These are phyloP conservation scores for Inga leiocalycina DNA, from an alignment of 306 rosid species.

Conservation along the genomic window DNA sequence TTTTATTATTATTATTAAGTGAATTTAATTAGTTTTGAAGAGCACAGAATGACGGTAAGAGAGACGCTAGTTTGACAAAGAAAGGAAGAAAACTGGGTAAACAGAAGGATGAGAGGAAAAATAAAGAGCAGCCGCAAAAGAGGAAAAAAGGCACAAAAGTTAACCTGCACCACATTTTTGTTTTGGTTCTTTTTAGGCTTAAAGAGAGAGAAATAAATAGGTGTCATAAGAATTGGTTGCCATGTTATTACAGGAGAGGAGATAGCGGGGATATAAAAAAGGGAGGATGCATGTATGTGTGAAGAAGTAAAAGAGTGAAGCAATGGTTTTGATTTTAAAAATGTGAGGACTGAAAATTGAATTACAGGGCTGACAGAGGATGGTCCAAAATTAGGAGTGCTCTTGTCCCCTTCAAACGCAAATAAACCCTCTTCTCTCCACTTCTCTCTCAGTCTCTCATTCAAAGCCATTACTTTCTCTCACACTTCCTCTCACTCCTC, in stretches of 20 bases:
- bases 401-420: slow-evolving; percentile 70
- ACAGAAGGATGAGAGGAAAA: not conserved
- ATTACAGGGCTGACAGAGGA: not conserved
- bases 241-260: not conserved
- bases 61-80: not conserved
- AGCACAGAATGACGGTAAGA: not conserved
- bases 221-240: too few species aligned
- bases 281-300: too few species aligned
- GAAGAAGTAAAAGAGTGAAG: not conserved
- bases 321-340: not conserved
- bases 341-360: not conserved
- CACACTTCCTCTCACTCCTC: too few species aligned
- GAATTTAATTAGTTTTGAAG: not conserved
- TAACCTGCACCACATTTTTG: slow-evolving; percentile 23
- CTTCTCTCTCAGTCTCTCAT: slow-evolving; percentile 46
- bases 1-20: not conserved
- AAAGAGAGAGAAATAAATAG: not conserved
- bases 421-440: slow-evolving; percentile 47
- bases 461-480: too few species aligned
- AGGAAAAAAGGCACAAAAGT: slow-evolving; percentile 32
- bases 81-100: slow-evolving; percentile 4
- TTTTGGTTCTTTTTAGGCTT: slow-evolving; percentile 1
- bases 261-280: not conserved
- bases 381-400: slow-evolving; percentile 50
- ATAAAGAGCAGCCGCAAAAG: not conserved